A percentile compares a stretch with the other conserved stretches of the same genome.
Evolutionary conservation across 2,329 filamentous ascomycete species (phyloP).

Genomic region (Nothophoma quercina): DNA sequence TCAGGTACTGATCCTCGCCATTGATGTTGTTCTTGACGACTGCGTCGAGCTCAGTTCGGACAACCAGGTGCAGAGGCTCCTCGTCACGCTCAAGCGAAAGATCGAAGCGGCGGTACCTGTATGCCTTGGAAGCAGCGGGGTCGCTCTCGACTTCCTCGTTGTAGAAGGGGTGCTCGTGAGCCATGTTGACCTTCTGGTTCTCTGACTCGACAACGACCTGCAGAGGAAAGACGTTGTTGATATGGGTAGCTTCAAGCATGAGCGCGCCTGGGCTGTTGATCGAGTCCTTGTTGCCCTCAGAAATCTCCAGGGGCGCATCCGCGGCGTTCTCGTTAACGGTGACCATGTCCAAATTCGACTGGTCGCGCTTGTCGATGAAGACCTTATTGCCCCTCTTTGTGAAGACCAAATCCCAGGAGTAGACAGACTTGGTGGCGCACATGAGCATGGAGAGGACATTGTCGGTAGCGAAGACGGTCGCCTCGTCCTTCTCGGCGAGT

Average conservation of each 20-base stretch:
- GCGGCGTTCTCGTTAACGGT: constrained; percentile 99
- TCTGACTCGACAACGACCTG: constrained; percentile 90
- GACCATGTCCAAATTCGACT: constrained; percentile 93
- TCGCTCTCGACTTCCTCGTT: constrained; percentile 91
- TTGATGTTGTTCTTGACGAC: constrained; percentile 93
- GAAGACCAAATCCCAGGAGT: constrained; percentile 98
- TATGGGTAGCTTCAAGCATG: constrained; percentile 97
- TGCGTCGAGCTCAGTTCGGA: constrained; percentile 94
- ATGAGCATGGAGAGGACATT: constrained; percentile 99
- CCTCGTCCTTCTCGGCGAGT: constrained; percentile 93
- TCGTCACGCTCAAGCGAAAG: constrained; percentile 89
- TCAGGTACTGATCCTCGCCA: constrained; percentile 89
- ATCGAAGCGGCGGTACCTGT: constrained; percentile 98
- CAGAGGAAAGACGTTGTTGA: constrained; percentile 99
- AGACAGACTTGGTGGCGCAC: constrained; percentile 95
- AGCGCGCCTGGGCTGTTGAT: constrained; percentile 95
- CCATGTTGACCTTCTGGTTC: constrained; percentile 79
- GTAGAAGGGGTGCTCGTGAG: constrained; percentile 96
- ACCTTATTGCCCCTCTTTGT: constrained; percentile 93
- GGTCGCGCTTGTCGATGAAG: constrained; percentile 98
- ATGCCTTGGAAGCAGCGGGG: constrained; percentile 92
- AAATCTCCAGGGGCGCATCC: constrained; percentile 89
- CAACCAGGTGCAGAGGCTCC: constrained; percentile 89
- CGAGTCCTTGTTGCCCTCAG: constrained; percentile 90
- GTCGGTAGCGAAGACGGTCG: constrained; percentile 95